Evolutionary conservation across 75 land plant genomes (phyloP).

Genomic region (Sequoia sempervirens): DNA sequence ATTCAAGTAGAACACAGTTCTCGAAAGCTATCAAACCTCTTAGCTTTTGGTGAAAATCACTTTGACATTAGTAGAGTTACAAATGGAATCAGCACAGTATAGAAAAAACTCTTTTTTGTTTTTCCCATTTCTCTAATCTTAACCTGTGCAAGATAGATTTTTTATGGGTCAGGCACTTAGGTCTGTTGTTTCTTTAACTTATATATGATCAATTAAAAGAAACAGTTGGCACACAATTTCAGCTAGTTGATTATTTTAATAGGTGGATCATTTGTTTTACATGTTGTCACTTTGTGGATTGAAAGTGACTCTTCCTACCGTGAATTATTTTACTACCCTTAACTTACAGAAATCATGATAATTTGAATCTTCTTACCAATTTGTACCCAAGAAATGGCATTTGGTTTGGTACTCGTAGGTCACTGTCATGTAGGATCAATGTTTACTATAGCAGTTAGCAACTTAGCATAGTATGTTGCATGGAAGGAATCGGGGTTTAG

Average conservation of each 20-base stretch:
- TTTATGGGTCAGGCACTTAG: background rate
- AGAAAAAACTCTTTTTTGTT: background rate
- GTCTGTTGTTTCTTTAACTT: background rate
- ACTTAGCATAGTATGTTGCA: background rate
- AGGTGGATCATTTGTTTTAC: background rate
- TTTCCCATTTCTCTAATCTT: background rate
- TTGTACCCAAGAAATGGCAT: background rate
- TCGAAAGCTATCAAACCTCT: no score
- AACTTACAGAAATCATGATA: background rate
- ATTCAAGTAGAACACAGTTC: no score
- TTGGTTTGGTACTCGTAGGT: background rate
- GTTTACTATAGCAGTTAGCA: background rate
- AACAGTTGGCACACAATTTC: background rate
- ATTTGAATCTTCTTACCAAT: background rate
- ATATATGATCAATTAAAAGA: background rate
- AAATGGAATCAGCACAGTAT: background rate
- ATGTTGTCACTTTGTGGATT: background rate
- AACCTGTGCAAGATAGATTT: background rate
- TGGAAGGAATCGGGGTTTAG: background rate
- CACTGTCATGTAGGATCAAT: background rate
- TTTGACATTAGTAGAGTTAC: background rate
- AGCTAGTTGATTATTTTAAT: background rate
- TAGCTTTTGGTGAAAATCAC: no score
- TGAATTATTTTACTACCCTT: background rate
- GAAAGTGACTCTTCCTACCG: background rate